Evolutionary conservation across 2,329 filamentous ascomycete species (phyloP), one percentile per base, ranked within the genome.

Genomic region (Rhynchosporium graminicola): DNA sequence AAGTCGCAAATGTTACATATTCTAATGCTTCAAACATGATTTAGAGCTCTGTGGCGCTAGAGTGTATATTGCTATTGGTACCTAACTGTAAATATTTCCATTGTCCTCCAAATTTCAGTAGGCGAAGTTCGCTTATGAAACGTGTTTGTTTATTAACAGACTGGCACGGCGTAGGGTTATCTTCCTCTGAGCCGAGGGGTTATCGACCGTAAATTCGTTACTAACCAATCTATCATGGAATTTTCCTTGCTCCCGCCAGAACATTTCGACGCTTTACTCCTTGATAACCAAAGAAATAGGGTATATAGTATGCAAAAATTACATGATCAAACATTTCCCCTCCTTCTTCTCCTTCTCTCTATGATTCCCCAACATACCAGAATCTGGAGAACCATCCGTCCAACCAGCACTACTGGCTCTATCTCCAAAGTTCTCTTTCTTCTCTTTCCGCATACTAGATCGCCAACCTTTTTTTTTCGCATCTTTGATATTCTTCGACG

Each of bases 401-500:
- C 83, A 85, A 20, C 77, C 81, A 8, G 77, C 76, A 65, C 74
- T 78, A 69, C 79, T 82, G 43, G 73, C 75, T 8, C 71, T 75
- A 62, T 83, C 80, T 47, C 70, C 67, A 59, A 79, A 74, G 64
- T 74, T 78, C 56, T 75, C 76, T 68, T 77, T 80, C 64, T 77
- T 75, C 62, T 77, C 78, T 40, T 67, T 68, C 54, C 62, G 65
- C 62, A 71, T 67, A 65, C 68, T 72, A n/a, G 69, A 65, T 61
- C 71, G 68, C 84, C 85, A 87, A 0, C 85, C 84, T 38, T 78
- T 79, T 68, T 79, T 80, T 75, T 81, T 84, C 1, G 85, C 85
- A 64, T 87, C 84, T 20, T 81, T 79, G 33, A 87, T 83, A 67
- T 87, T 88, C 74, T 83, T 86, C 9, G 83, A 80, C 5, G 85